Evolutionary conservation across 2,329 filamentous ascomycete species (phyloP).

Genomic region (Diaporthe sp.): DNA sequence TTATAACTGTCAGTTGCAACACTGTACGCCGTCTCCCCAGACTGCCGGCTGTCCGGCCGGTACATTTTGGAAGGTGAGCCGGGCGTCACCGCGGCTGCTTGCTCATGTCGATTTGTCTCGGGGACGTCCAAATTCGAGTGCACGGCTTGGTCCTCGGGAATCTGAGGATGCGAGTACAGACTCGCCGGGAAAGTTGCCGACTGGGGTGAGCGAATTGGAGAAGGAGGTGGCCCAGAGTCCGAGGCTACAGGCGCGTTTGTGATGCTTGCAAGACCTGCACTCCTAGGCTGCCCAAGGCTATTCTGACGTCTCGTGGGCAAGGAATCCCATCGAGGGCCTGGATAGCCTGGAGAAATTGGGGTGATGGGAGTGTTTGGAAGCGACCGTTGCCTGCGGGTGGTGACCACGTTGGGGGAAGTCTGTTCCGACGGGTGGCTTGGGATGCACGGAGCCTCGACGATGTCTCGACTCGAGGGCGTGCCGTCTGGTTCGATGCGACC

Average conservation of each 20-base stretch:
- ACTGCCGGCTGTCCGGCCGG: slow-evolving; percentile 49
- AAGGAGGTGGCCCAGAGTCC: slow-evolving; percentile 40
- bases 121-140: slow-evolving; percentile 39
- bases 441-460: slow-evolving; percentile 10
- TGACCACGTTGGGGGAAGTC: slow-evolving; percentile 33
- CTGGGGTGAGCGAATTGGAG: slow-evolving; percentile 43
- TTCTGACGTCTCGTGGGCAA: slow-evolving; percentile 22
- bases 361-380: slow-evolving; percentile 40
- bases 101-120: slow-evolving; percentile 44
- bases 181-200: slow-evolving; percentile 49
- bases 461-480: neutral
- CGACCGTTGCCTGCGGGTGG: slow-evolving; percentile 39
- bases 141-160: slow-evolving; percentile 45
- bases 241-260: slow-evolving; percentile 32
- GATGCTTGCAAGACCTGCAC: slow-evolving; percentile 14
- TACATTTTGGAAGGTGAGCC: slow-evolving; percentile 46
- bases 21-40: slow-evolving; percentile 48
- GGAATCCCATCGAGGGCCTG: slow-evolving; percentile 40
- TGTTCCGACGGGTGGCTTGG: slow-evolving; percentile 22
- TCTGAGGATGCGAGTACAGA: slow-evolving; percentile 52
- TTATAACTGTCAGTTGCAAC: slow-evolving; percentile 61
- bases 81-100: slow-evolving; percentile 41
- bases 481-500: slow-evolving; percentile 15
- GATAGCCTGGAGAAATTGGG: slow-evolving; percentile 31
- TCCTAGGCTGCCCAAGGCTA: slow-evolving; percentile 14